Evolutionary conservation across 2,329 filamentous ascomycete species (phyloP).

Genomic region (Colletotrichum trifolii): DNA sequence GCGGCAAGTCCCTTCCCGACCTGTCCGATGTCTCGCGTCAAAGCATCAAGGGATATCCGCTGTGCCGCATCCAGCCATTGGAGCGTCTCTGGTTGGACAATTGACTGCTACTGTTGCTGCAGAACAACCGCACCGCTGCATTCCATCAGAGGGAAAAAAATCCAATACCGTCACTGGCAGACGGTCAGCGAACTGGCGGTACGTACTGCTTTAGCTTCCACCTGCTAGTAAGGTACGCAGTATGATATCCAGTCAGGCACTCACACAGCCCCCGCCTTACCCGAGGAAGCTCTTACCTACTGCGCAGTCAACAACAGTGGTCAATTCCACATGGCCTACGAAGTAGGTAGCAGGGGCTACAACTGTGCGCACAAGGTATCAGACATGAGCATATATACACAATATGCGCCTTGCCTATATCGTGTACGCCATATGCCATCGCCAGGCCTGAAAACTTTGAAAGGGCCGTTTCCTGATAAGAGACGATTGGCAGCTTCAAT

Average conservation of each 20-base stretch:
- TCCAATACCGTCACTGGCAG: conserved; percentile 1
- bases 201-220: not conserved
- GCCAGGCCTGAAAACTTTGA: conserved; percentile 20
- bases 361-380: conserved; percentile 26
- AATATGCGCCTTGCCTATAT: not conserved
- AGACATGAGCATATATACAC: not conserved
- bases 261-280: conserved; percentile 6
- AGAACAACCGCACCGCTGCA: conserved; percentile 4
- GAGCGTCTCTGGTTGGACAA: conserved; percentile 29
- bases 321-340: conserved; percentile 4
- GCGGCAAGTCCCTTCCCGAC: conserved; percentile 1
- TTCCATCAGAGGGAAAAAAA: not conserved
- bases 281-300: not conserved
- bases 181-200: not conserved
- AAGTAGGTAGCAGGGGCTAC: conserved; percentile 4
- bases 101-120: conserved; percentile 22
- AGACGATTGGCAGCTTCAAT: conserved; percentile 22
- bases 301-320: conserved; percentile 1
- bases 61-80: conserved; percentile 23
- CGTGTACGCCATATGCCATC: not conserved
- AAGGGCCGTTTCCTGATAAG: conserved; percentile 35
- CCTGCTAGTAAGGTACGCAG: too few species aligned
- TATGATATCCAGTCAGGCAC: not conserved
- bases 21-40: conserved; percentile 7
- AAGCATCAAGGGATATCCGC: conserved; percentile 17